Base-by-base conservation (phyloP, 1,139 yeast species). In the Diutina rugosa region DNA sequence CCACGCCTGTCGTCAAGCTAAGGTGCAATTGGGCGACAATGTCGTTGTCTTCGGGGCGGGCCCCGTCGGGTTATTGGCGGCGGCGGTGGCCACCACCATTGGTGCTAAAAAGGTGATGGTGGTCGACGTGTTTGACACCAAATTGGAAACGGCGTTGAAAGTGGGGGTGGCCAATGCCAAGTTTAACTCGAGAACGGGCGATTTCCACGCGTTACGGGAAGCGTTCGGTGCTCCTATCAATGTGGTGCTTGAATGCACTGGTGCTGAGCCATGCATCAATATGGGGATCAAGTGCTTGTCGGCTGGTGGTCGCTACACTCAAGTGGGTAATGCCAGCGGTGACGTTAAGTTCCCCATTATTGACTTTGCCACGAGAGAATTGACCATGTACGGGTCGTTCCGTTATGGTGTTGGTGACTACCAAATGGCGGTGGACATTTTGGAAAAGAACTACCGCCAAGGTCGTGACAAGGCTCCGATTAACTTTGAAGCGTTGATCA, bases 1-100 rank as follows among this genome's bases (percentile, higher is more conserved):
- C 10, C 96, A 89, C 63, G 93, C 93, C 4, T 78, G 84, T 59
- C 86, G 84, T 67, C 76, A 82, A 58, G 88, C 87, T n/a, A 77
- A 77, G 41, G 74, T 87, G 57, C 76, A 72, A 52, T 82, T 87
- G 61, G 95, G 95, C 59, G 95, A 88, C 60, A 75, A 79, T 12
- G 88, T 85, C 30, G 84, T 84, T 48, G 87, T 90, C 4, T 86
- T 87, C 63, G 97, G 97, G 56, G 97, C 96, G 38, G 97, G 97
- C 12, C 97, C 97, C 9, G 93, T 90, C 60, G 97, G 97, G 46
- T 72, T 90, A 55, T 74, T 90, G 59, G 77, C 85, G 56, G 96
- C 95, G 45, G 81, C 87, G 49, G 85, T 85, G 44, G 95, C 95
- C 26, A 79, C 79, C 57, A 87, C 91, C 14, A 87, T 86, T 62